Conservation (phyloP, 1,139 yeast species). For the Taphrina sp. region DNA sequence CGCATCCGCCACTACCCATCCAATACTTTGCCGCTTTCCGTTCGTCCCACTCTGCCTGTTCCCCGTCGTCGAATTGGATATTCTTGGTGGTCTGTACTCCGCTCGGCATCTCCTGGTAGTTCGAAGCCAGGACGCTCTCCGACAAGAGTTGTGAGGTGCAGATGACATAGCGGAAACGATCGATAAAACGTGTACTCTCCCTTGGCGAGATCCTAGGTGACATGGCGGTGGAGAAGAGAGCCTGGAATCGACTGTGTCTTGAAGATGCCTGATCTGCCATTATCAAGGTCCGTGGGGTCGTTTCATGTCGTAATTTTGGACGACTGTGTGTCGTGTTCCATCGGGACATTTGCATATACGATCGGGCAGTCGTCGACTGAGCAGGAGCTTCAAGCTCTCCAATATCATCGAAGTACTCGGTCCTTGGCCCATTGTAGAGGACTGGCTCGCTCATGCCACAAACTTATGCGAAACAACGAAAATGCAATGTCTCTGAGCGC, state of each 20-base stretch:
- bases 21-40: conserved; percentile 38
- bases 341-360: no score
- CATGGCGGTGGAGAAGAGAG: conserved; percentile 36
- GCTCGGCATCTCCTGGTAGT: conserved; percentile 32
- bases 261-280: conserved; percentile 17
- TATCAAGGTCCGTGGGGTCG: conserved; percentile 11
- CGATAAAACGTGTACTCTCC: conserved; percentile 47
- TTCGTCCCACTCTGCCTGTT: conserved; percentile 24
- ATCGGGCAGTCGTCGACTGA: no score
- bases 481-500: no score
- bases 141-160: conserved; percentile 50
- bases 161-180: conserved; percentile 49
- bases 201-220: conserved; percentile 39
- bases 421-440: neutral
- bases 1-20: conserved; percentile 46
- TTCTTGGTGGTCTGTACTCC: conserved; percentile 1
- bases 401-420: no score
- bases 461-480: no score
- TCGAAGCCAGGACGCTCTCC: conserved; percentile 39
- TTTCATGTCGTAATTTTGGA: conserved; percentile 6
- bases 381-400: no score
- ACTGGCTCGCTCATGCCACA: neutral
- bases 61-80: conserved; percentile 7
- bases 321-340: no score
- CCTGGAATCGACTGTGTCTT: conserved; percentile 19